phyloP scores from a whole-genome alignment of 176 grass and related monocot species.

The Oryza glumipatula region DNA sequence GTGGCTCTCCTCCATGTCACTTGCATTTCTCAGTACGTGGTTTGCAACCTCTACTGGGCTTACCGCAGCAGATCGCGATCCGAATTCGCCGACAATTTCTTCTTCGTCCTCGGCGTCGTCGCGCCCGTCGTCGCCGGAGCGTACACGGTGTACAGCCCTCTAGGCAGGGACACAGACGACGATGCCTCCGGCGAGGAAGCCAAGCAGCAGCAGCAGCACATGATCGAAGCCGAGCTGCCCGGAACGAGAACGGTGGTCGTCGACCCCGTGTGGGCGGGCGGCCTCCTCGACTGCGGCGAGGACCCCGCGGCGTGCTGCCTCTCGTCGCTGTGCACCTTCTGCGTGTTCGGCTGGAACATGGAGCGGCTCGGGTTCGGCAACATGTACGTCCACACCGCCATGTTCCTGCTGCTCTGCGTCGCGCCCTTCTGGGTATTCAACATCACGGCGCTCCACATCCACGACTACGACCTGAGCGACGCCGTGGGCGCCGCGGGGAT shows the following conservation, averaged over 20 bases:
- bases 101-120: conserved; percentile 56
- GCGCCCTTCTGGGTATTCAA: conserved; percentile 95
- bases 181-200: conserved; percentile 49
- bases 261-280: conserved; percentile 62
- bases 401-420: conserved; percentile 77
- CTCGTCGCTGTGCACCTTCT: conserved; percentile 75
- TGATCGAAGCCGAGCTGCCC: not conserved
- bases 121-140: conserved; percentile 58
- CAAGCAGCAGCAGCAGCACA: not conserved
- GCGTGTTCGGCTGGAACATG: conserved; percentile 98
- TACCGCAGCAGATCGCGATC: conserved; percentile 59
- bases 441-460: conserved; percentile 72
- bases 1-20: conserved; percentile 74
- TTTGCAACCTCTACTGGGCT: conserved; percentile 72
- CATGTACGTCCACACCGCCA: conserved; percentile 84
- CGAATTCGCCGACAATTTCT: conserved; percentile 66
- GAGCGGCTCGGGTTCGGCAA: conserved; percentile 89
- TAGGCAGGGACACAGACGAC: conserved; percentile 53
- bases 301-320: conserved; percentile 66
- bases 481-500: conserved; percentile 56
- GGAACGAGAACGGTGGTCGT: conserved; percentile 51
- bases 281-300: conserved; percentile 62
- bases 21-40: conserved; percentile 64
- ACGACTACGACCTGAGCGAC: conserved; percentile 58
- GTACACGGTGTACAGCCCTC: conserved; percentile 68